A percentile compares a stretch with the other conserved stretches of the same genome.
phyloP scores from a whole-genome alignment of 2,329 filamentous ascomycete genomes.

The Aspergillus uvarum region DNA sequence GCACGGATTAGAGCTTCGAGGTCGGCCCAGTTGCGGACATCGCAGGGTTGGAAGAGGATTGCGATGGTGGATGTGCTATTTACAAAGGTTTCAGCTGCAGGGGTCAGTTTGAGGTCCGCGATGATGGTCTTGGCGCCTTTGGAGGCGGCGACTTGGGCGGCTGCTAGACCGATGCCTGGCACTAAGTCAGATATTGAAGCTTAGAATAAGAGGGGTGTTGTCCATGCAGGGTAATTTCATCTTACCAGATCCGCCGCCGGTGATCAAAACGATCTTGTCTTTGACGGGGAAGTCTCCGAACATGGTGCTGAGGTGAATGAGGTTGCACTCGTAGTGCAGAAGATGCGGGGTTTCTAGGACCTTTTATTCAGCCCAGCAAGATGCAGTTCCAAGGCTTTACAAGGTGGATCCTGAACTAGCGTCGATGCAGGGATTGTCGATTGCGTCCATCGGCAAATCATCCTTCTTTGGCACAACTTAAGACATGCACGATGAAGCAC shows the following conservation, averaged over 20 bases:
- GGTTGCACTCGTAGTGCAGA: background rate
- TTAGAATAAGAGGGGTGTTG: too few species aligned
- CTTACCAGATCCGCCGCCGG: conserved; percentile 7
- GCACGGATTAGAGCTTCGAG: background rate
- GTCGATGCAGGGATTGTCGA: background rate
- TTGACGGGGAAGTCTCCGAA: conserved; percentile 12
- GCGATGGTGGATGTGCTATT: background rate
- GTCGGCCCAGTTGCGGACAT: conserved; percentile 6
- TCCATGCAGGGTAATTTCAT: too few species aligned
- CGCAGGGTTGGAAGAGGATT: conserved; percentile 3
- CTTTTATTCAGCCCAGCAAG: too few species aligned
- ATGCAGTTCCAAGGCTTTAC: too few species aligned
- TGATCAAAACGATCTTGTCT: conserved; percentile 7
- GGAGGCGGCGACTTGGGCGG: background rate
- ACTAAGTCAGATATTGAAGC: background rate
- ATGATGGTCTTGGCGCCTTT: conserved; percentile 6
- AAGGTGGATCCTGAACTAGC: too few species aligned
- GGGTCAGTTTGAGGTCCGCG: conserved; percentile 5
- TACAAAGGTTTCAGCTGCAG: conserved; percentile 4
- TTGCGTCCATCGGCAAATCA: background rate
- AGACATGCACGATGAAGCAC: too few species aligned
- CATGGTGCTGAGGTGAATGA: conserved; percentile 1
- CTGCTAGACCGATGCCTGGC: conserved; percentile 8
- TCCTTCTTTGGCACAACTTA: too few species aligned
- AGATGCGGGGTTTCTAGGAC: background rate